Conservation (phyloP, 192 early-diverging fungal genomes). For the Coemansia sp. region DNA sequence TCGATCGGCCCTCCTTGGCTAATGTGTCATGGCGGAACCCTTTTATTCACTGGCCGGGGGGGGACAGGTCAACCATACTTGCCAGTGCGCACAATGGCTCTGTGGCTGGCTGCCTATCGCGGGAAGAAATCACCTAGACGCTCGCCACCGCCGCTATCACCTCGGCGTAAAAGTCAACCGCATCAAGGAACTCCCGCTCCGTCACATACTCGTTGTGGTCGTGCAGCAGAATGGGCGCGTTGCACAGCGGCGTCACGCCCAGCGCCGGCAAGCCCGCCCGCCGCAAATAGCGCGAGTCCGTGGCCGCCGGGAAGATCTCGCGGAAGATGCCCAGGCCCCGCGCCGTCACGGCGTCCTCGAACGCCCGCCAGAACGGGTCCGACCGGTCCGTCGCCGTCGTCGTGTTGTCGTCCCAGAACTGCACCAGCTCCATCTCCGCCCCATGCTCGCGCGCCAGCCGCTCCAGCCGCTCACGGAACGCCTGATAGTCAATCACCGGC, state of each 20-base stretch:
- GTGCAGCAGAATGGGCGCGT: conserved; percentile 73
- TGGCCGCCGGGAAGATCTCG: conserved; percentile 83
- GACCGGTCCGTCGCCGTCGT: conserved; percentile 48
- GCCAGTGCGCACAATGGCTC: too few relatives aligned
- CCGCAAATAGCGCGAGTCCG: conserved; percentile 74
- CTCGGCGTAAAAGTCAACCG: conserved; percentile 65
- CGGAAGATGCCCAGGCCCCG: conserved; percentile 52
- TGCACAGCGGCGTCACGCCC: conserved; percentile 77
- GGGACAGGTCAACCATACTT: too few relatives aligned
- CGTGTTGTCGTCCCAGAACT: conserved; percentile 55
- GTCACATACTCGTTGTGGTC: conserved; percentile 83
- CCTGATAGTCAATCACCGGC: conserved; percentile 58
- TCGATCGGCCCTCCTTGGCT: neutral
- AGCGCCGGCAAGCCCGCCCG: conserved; percentile 69
- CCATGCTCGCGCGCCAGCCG: conserved; percentile 34
- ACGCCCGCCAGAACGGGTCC: conserved; percentile 65
- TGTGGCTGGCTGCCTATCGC: too few relatives aligned
- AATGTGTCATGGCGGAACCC: too few relatives aligned
- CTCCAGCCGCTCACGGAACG: conserved; percentile 50
- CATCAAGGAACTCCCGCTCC: conserved; percentile 66
- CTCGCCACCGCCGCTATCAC: conserved; percentile 56
- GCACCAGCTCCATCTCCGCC: conserved; percentile 58
- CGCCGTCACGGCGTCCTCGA: conserved; percentile 53
- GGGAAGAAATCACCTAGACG: neutral
- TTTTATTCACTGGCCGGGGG: too few relatives aligned